Percentiles rank a stretch among this genome's conserved stretches.
These are phyloP conservation scores for Aspergillus japonicus DNA, from an alignment of 2,329 filamentous ascomycete species.

Conservation along the genomic window DNA sequence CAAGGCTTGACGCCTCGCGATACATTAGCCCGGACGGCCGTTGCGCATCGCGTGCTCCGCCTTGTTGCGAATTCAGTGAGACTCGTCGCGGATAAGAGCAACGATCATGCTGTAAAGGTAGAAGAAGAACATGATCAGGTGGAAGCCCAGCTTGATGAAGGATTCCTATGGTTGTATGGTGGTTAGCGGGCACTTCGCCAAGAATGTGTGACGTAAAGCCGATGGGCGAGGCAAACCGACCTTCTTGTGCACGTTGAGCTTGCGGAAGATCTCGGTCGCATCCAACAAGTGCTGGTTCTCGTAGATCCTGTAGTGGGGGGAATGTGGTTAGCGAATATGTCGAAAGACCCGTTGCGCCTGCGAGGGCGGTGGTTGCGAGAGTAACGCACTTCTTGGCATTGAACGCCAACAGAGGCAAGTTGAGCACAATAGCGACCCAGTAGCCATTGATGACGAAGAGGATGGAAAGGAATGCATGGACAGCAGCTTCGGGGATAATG, in stretches of 20 bases:
- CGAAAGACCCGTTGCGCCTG: not conserved
- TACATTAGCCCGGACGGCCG: conserved; percentile 24
- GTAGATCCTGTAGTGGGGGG: conserved; percentile 66
- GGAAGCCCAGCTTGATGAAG: conserved; percentile 98
- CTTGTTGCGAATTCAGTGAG: conserved; percentile 61
- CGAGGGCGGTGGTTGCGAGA: not conserved
- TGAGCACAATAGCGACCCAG: conserved; percentile 90
- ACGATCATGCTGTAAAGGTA: conserved; percentile 99
- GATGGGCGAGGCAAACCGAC: conserved; percentile 47
- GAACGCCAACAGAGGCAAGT: conserved; percentile 86
- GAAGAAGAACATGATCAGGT: conserved; percentile 99
- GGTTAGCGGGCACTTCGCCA: conserved; percentile 12
- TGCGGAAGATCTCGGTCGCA: conserved; percentile 98
- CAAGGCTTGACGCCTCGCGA: conserved; percentile 7
- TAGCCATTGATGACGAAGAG: conserved; percentile 98
- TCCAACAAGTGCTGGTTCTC: conserved; percentile 97
- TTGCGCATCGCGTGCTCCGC: conserved; percentile 43
- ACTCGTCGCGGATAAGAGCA: conserved; percentile 92
- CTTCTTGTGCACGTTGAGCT: conserved; percentile 99
- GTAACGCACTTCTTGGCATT: conserved; percentile 92
- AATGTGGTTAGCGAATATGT: conserved; percentile 22
- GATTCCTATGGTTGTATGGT: conserved; percentile 68
- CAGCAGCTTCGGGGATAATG: conserved; percentile 96
- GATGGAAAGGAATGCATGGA: conserved; percentile 93
- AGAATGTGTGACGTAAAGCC: conserved; percentile 10